A percentile compares a stretch with the other conserved stretches of the same genome.
Conservation (phyloP, 2,329 filamentous ascomycete genomes). For the Pyrenochaeta sp. region DNA sequence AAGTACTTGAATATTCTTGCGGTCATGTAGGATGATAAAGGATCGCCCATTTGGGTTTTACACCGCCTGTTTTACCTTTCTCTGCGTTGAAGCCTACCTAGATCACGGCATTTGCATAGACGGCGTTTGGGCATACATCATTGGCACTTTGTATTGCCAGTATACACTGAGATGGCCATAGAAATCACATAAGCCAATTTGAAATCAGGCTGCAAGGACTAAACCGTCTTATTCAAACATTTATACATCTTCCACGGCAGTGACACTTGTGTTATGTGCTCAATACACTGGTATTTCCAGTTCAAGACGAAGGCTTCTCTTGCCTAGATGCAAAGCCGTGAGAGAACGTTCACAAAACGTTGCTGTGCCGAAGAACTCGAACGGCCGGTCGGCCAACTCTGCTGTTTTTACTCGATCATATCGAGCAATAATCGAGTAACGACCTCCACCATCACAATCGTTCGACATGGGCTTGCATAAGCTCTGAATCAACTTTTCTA, state of each 20-base stretch:
- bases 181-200: background rate
- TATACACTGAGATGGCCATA: background rate
- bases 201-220: background rate
- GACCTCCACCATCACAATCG: background rate
- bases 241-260: too few relatives aligned
- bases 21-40: background rate
- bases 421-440: background rate
- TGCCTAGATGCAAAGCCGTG: background rate
- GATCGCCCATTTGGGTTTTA: background rate
- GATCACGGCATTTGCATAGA: constrained; percentile 21
- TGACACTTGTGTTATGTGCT: background rate
- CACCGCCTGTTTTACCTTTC: background rate
- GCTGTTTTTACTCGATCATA: background rate
- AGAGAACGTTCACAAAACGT: background rate
- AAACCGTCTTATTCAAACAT: background rate
- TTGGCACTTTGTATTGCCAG: background rate
- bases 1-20: background rate
- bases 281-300: background rate
- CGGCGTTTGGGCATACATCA: constrained; percentile 13
- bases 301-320: background rate
- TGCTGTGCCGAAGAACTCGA: background rate
- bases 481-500: background rate
- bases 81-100: background rate
- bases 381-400: background rate
- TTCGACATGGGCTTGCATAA: background rate